A percentile compares a stretch with the other conserved stretches of the same genome.
Conservation (phyloP, 1,139 yeast genomes). For the Wickerhamomyces sp. region DNA sequence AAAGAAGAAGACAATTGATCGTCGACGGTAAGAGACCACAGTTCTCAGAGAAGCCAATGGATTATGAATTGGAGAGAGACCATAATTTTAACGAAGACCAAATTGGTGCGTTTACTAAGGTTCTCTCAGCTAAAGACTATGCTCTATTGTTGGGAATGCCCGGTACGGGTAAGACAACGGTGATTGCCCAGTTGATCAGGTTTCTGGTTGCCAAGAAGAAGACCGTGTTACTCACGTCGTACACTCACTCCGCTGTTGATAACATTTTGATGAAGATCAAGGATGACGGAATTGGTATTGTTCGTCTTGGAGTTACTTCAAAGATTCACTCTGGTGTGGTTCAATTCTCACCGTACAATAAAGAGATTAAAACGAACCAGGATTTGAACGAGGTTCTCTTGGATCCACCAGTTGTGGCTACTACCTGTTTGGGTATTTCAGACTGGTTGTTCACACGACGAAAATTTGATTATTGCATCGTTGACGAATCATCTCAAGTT, state of each 20-base stretch:
- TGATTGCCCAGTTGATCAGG: constrained; percentile 70
- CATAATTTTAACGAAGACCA: constrained; percentile 63
- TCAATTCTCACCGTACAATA: constrained; percentile 44
- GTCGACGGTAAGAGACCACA: constrained; percentile 54
- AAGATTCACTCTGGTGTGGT: constrained; percentile 61
- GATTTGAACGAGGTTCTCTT: constrained; percentile 43
- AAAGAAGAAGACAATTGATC: constrained; percentile 46
- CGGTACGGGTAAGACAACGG: constrained; percentile 96
- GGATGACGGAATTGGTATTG: constrained; percentile 41
- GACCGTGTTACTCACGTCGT: constrained; percentile 73
- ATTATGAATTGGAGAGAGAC: constrained; percentile 17
- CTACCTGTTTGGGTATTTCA: constrained; percentile 77
- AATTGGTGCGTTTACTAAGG: constrained; percentile 57
- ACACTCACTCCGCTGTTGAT: constrained; percentile 95
- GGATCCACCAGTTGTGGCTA: constrained; percentile 72
- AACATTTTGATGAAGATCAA: constrained; percentile 74
- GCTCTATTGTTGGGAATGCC: constrained; percentile 93
- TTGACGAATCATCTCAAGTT: constrained; percentile 96
- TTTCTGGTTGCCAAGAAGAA: constrained; percentile 55
- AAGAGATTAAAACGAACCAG: constrained; percentile 36
- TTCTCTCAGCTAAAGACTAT: constrained; percentile 65
- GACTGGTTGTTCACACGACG: constrained; percentile 51
- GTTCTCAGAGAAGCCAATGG: constrained; percentile 28
- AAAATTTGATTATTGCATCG: constrained; percentile 83
- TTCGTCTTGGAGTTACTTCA: constrained; percentile 52